Conservation (phyloP, 2,329 filamentous ascomycete species). For the Alternaria postmessia region DNA sequence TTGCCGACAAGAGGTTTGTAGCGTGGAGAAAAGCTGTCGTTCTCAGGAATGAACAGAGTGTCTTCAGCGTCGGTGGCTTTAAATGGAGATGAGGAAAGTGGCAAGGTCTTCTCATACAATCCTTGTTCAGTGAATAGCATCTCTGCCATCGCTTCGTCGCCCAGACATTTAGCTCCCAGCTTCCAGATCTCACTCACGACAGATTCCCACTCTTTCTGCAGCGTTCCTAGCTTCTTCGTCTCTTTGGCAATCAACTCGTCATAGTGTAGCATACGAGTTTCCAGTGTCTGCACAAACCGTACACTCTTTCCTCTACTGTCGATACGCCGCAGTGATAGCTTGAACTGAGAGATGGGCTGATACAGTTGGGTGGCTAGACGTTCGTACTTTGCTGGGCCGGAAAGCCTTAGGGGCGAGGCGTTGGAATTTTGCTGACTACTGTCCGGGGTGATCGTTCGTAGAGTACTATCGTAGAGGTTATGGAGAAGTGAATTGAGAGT, state of each 20-base stretch:
- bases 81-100: slow-evolving; percentile 5
- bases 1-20: slow-evolving; percentile 11
- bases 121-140: slow-evolving; percentile 26
- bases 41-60: slow-evolving; percentile 30
- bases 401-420: slow-evolving; percentile 23
- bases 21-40: slow-evolving; percentile 9
- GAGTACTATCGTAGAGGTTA: slow-evolving; percentile 20
- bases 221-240: slow-evolving; percentile 24
- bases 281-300: slow-evolving; percentile 22
- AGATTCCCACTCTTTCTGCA: slow-evolving; percentile 39
- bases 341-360: slow-evolving; percentile 30
- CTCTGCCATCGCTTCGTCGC: slow-evolving; percentile 28
- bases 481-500: slow-evolving; percentile 25
- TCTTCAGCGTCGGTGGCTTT: slow-evolving; percentile 13
- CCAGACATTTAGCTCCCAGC: slow-evolving; percentile 32
- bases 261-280: slow-evolving; percentile 32
- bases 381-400: slow-evolving; percentile 29
- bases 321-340: slow-evolving; percentile 13
- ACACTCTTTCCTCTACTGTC: slow-evolving; percentile 21
- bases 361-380: slow-evolving; percentile 27
- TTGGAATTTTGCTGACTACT: background rate
- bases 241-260: slow-evolving; percentile 26
- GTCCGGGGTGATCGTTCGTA: slow-evolving; percentile 22
- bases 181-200: slow-evolving; percentile 44
- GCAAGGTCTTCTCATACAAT: background rate